These are phyloP conservation scores for Tieghemiomyces parasiticus DNA, from an alignment of 192 early-diverging fungal species.

Conservation along the genomic window DNA sequence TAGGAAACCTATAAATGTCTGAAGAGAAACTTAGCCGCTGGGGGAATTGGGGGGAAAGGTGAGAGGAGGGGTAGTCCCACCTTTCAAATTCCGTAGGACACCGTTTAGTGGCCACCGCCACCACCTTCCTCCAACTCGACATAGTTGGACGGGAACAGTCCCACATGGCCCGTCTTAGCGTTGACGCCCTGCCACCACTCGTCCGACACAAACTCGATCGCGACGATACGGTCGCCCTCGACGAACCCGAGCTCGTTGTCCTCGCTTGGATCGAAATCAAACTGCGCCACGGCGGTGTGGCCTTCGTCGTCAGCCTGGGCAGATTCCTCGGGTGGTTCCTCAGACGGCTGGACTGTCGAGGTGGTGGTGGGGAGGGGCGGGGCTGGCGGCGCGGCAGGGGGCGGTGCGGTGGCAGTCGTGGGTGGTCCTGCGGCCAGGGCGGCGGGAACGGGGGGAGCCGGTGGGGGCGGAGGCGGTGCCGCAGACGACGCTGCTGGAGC, in stretches of 20 bases:
- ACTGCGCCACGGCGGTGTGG: constrained; percentile 36
- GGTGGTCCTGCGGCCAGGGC: constrained; percentile 10
- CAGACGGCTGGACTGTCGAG: too few species aligned
- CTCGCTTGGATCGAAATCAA: constrained; percentile 77
- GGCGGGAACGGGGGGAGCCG: constrained; percentile 8
- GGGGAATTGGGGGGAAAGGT: too few species aligned
- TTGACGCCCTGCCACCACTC: constrained; percentile 88
- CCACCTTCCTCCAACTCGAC: constrained; percentile 5
- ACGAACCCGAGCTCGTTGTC: constrained; percentile 74
- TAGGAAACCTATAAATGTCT: too few species aligned
- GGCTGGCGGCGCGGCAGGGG: too few species aligned
- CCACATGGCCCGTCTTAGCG: constrained; percentile 30
- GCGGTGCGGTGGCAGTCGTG: constrained; percentile 12
- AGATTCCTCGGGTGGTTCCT: too few species aligned
- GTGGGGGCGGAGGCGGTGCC: constrained; percentile 11
- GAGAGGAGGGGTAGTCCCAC: too few species aligned
- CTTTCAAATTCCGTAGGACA: too few species aligned
- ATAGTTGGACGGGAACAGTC: constrained; percentile 45
- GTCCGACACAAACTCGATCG: constrained; percentile 68
- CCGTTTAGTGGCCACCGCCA: too few species aligned
- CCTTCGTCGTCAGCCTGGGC: not conserved
- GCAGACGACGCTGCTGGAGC: constrained; percentile 7
- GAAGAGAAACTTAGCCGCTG: too few species aligned
- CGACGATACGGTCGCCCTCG: constrained; percentile 53
- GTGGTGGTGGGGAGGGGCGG: too few species aligned